A percentile compares a stretch with the other conserved stretches of the same genome.
Evolutionary conservation across 768 basidiomycete genomes (phyloP).

Genomic region (Infundibulicybe gibba): DNA sequence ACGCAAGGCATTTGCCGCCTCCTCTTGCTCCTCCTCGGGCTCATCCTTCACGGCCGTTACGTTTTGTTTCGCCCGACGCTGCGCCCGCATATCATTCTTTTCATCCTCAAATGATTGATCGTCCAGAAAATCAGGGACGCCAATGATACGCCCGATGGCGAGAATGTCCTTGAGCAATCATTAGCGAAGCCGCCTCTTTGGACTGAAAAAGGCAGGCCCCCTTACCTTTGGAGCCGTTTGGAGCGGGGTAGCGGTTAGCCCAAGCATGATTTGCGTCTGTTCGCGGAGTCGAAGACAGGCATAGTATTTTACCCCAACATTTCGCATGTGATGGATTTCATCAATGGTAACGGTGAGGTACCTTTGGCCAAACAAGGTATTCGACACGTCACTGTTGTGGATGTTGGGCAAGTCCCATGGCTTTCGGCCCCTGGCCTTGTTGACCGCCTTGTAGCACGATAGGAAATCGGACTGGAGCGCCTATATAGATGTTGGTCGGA

Average conservation of each 20-base stretch:
- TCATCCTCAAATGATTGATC: conserved; percentile 13
- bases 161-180: conserved; percentile 24
- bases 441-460: not conserved
- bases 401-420: conserved; percentile 14
- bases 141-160: conserved; percentile 20
- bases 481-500: conserved; percentile 7
- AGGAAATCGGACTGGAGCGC: conserved; percentile 11
- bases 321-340: conserved; percentile 19
- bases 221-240: conserved; percentile 18
- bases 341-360: conserved; percentile 14
- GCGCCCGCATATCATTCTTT: conserved; percentile 10
- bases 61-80: conserved; percentile 6
- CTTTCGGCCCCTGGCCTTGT: not conserved
- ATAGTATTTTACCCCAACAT: conserved; percentile 8
- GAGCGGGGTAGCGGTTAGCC: conserved; percentile 20
- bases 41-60: conserved; percentile 6
- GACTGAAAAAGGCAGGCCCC: too few relatives aligned
- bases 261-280: conserved; percentile 3
- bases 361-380: conserved; percentile 11
- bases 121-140: conserved; percentile 19
- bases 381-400: not conserved
- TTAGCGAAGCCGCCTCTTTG: too few relatives aligned
- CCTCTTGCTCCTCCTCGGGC: conserved; percentile 3
- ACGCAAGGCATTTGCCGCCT: not conserved
- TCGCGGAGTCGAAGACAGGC: conserved; percentile 9